phyloP scores from a whole-genome alignment of 164 flowering plant species.

The Umbilicus rupestris region DNA sequence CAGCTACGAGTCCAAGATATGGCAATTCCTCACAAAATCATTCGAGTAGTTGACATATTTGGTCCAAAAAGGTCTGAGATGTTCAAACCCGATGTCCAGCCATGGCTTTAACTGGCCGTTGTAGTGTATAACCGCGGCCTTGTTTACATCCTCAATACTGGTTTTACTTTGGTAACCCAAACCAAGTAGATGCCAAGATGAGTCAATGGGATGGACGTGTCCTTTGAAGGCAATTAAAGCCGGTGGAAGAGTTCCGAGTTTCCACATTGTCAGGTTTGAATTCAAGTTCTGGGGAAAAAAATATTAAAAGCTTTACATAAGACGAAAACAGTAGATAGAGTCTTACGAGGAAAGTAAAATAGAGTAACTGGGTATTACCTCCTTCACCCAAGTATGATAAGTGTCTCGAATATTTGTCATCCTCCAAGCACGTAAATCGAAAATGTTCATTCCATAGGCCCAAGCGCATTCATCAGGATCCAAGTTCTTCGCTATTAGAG shows the following conservation, averaged over 20 bases:
- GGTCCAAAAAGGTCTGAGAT: constrained; percentile 93
- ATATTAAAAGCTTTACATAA: not conserved
- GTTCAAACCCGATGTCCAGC: constrained; percentile 85
- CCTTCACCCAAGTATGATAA: constrained; percentile 86
- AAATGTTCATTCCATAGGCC: constrained; percentile 99
- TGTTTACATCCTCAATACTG: constrained; percentile 52
- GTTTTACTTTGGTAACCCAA: constrained; percentile 94
- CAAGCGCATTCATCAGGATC: constrained; percentile 95
- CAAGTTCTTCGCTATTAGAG: constrained; percentile 61
- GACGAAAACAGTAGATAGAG: not conserved
- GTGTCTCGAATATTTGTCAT: constrained; percentile 76
- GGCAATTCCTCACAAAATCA: constrained; percentile 83
- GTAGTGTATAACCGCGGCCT: constrained; percentile 94
- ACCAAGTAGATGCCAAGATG: constrained; percentile 97
- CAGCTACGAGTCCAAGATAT: constrained; percentile 62
- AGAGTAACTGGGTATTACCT: constrained; percentile 40
- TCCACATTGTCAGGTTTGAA: constrained; percentile 86
- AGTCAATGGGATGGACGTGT: constrained; percentile 84
- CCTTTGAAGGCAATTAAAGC: constrained; percentile 89
- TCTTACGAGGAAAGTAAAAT: not conserved
- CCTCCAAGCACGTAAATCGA: constrained; percentile 90
- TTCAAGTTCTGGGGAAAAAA: constrained; percentile 59
- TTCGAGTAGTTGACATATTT: constrained; percentile 88
- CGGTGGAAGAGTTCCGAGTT: constrained; percentile 97
- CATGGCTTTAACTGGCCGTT: constrained; percentile 98